A percentile compares a stretch with the other conserved stretches of the same genome.
These are phyloP conservation scores for Suhomyces faveliae DNA, from an alignment of 805 yeast species.

Conservation along the genomic window DNA sequence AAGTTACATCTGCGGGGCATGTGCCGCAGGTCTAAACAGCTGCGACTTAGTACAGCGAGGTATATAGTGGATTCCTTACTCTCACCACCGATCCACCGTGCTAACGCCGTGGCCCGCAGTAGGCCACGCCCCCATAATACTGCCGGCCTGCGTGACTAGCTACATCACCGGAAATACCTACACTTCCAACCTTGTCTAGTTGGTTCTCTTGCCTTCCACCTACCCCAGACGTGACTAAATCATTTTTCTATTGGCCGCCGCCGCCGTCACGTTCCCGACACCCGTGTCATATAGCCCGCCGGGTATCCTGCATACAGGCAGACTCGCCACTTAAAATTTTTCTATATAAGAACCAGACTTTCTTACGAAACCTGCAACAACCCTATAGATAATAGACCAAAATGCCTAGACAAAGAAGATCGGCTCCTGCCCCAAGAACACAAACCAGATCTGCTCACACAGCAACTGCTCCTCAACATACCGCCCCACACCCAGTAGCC, in stretches of 20 bases:
- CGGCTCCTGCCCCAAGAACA: slow-evolving; percentile 46
- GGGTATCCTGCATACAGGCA: slow-evolving; percentile 2
- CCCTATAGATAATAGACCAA: slow-evolving; percentile 5
- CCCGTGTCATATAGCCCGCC: not conserved
- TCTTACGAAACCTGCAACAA: not conserved
- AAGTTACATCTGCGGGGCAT: not conserved
- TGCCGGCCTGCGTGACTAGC: too few species aligned
- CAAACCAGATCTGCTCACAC: slow-evolving; percentile 75
- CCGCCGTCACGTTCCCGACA: not conserved
- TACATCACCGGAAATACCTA: not conserved
- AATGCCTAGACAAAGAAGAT: slow-evolving; percentile 56
- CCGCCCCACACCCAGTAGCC: slow-evolving; percentile 35
- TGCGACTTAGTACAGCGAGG: too few species aligned
- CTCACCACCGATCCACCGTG: too few species aligned
- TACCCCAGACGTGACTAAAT: not conserved
- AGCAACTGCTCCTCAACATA: slow-evolving; percentile 55
- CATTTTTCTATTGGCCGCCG: not conserved
- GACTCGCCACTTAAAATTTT: slow-evolving; percentile 6
- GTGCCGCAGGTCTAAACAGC: too few species aligned
- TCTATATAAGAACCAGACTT: slow-evolving; percentile 4
- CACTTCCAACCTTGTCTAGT: not conserved
- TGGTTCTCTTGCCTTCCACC: not conserved
- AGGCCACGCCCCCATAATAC: too few species aligned
- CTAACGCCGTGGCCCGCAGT: too few species aligned
- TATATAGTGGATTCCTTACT: too few species aligned